phyloP scores from a whole-genome alignment of 73 alveolate genomes.

The Tetrahymena elliotti region DNA sequence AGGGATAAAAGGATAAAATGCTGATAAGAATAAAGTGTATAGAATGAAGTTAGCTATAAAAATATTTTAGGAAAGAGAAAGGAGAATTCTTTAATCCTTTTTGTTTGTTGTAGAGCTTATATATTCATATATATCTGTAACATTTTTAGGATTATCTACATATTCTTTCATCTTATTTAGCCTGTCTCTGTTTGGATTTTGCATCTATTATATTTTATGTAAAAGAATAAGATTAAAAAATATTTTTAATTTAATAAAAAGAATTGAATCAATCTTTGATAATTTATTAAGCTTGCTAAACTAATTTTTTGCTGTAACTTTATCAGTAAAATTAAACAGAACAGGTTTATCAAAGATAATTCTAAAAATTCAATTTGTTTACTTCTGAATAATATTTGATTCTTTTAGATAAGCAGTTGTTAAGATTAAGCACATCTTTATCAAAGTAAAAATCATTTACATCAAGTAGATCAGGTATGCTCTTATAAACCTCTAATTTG shows the following conservation, averaged over 20 bases:
- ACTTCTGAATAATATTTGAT: background rate
- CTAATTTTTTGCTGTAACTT: background rate
- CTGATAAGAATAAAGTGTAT: background rate
- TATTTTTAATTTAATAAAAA: too few relatives aligned
- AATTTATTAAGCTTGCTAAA: too few relatives aligned
- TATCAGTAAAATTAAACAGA: background rate
- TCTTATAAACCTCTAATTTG: background rate
- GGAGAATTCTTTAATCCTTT: background rate
- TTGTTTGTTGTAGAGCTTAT: too few relatives aligned
- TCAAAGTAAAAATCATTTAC: background rate
- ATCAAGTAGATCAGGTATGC: background rate
- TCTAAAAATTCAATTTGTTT: background rate
- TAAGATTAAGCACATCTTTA: background rate
- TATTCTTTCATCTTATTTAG: background rate
- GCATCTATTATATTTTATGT: too few relatives aligned
- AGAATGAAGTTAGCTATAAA: too few relatives aligned
- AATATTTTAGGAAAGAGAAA: background rate
- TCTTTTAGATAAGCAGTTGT: background rate
- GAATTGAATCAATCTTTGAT: too few relatives aligned
- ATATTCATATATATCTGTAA: too few relatives aligned
- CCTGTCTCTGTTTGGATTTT: too few relatives aligned
- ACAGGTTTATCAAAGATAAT: background rate
- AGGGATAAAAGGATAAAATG: background rate
- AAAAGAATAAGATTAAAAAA: too few relatives aligned
- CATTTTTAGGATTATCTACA: background rate